Evolutionary conservation across 2,329 filamentous ascomycete species (phyloP), one percentile per base, ranked within the genome.

Genomic region (Cercospora berteroae): DNA sequence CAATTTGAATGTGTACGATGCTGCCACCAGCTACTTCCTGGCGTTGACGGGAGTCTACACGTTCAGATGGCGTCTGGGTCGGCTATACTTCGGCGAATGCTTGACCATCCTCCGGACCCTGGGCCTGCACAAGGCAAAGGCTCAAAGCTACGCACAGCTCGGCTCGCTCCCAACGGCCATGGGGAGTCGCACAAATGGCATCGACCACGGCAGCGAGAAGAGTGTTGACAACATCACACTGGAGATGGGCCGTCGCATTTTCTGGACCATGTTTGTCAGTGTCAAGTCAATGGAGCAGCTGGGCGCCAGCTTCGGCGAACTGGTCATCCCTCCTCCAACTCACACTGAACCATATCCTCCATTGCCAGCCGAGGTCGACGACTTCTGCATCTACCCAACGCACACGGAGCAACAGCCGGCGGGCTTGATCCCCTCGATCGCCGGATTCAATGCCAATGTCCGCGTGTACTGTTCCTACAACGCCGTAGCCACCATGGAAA

Each of bases 391-490:
- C 66, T 89, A 89, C 66, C 83, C 89, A 1, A 86, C 88, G 25
- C 87, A 91, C 69, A 87, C 94, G 61, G 85, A 90, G 33, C 83
- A 86, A 7, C 93, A 94, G 73, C 89, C 90, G 2, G 81, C 87
- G 18, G 88, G 87, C 5, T 82, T 85, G 1, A 81, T 94, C 1
- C 91, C 93, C 0, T 84, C 90, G 42, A 81, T 96, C 56, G 88
- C 90, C 0, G 93, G 91, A 0, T 97, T 96, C 81, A 94, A 93
- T 68, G 86, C 90, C 65, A 93, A 89, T 67, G 88, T 93, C 36
- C 87, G 89, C 60, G 88, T 95, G 39, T 96, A 92, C 77, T 86
- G 87, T 72, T 93, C 92, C 2, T 95, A 94, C 84, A 92, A 91
- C 65, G 84, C 89, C 4, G 81, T 96, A 4, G 86, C 91, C 1